Evolutionary conservation across 2,329 filamentous ascomycete species (phyloP).

Genomic region (Cadophora sp.): DNA sequence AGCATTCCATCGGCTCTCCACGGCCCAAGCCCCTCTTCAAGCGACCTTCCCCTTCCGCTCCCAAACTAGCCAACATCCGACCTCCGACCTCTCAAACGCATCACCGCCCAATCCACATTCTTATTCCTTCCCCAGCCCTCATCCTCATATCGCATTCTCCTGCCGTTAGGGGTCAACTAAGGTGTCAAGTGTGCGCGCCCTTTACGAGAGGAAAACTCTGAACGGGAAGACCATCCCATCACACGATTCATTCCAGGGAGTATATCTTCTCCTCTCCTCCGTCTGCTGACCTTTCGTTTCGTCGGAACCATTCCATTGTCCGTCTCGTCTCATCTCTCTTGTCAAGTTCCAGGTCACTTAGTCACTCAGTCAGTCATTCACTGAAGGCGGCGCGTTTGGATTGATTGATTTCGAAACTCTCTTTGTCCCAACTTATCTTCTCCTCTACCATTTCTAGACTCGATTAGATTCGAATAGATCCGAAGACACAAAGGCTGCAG

Average conservation of each 20-base stretch:
- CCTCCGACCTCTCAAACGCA: neutral
- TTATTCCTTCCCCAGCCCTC: constrained; percentile 8
- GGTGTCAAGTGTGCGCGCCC: constrained; percentile 4
- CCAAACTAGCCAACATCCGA: neutral
- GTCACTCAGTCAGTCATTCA: neutral
- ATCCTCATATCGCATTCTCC: constrained; percentile 11
- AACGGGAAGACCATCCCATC: neutral
- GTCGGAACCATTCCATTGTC: constrained; percentile 24
- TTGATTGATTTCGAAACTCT: neutral
- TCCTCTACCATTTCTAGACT: constrained; percentile 5
- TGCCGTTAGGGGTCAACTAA: constrained; percentile 20
- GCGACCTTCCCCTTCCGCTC: constrained; percentile 1
- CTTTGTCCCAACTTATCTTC: constrained; percentile 14
- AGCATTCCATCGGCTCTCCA: constrained; percentile 19
- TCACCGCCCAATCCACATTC: constrained; percentile 4
- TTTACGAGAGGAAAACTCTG: constrained; percentile 30
- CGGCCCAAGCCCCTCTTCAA: constrained; percentile 15
- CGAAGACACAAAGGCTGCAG: constrained; percentile 1
- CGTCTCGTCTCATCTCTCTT: neutral
- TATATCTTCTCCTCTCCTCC: constrained; percentile 21
- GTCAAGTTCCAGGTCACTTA: neutral
- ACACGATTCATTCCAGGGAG: constrained; percentile 27
- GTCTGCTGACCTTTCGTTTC: constrained; percentile 26
- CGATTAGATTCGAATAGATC: constrained; percentile 14
- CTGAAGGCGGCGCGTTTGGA: constrained; percentile 6